Base-by-base conservation (phyloP, 371 early-diverging fungal genomes). In the Syncephalis fuscata region DNA sequence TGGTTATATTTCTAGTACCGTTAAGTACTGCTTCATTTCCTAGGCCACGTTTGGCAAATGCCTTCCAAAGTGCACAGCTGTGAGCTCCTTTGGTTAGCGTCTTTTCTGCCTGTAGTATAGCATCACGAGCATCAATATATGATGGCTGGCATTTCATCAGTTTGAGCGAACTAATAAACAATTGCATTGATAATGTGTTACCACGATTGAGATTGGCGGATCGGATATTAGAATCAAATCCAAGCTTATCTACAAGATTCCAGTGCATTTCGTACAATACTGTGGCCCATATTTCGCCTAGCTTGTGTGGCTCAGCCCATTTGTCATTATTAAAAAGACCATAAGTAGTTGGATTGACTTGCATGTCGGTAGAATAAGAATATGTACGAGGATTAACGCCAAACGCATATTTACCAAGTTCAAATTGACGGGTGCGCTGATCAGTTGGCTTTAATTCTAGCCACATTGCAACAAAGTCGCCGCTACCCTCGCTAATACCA, bases 261-360 rank as follows among this genome's bases (percentile, higher is more conserved):
- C 82, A 85, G 59, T 82, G 84, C 23, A 87, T 78, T 62, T 93
- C 92, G 57, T 78, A 90, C 22, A 90, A 63, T 72, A 90, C 91
- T 52, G 70, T 80, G 23, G 94, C 94, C 95, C 95, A 94, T n/a
- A 92, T 91, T 57, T 86, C 92, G 46, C 95, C 95, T 68, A 85
- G 90, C 52, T 89, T 85, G 59, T 92, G 92, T 5, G 90, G 90
- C 68, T 92, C 89, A 3, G 65, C 77, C 4, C 79, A 80, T 39
- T 76, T 71, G 25, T 86, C 92, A 83, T 85, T 87, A 70, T 94
- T 92, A 3, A 67, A 79, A 8, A 82, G 82, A 41, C 77, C 71
- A 66, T 86, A 92, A 0, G 88, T 89, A 48, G 80, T 80, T n/a
- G 95, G 92, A 61, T 94, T 92, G 45, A 74, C 78, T 41, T 63